These are phyloP conservation scores for Paramecium caudatum DNA, from an alignment of 73 alveolate genomes.

Conservation along the genomic window DNA sequence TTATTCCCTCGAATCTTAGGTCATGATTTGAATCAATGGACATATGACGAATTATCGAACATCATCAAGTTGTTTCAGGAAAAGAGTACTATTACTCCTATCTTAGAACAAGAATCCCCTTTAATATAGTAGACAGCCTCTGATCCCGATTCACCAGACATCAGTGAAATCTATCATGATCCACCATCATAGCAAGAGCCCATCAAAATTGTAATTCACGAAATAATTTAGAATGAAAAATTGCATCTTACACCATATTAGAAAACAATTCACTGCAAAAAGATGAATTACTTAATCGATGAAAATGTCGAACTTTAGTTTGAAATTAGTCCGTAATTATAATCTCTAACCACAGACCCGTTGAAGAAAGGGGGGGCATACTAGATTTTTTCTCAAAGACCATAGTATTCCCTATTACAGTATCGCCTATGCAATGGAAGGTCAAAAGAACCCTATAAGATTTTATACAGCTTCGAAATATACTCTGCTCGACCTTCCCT, in stretches of 20 bases:
- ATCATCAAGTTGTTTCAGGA: neutral
- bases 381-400: neutral
- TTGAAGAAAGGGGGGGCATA: constrained; percentile 56
- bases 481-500: neutral
- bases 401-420: constrained; percentile 11
- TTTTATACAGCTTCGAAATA: neutral
- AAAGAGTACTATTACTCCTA: neutral
- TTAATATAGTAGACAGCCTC: neutral
- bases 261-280: constrained; percentile 14
- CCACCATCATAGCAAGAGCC: too few species aligned
- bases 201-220: neutral
- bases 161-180: too few species aligned
- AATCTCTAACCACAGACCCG: neutral
- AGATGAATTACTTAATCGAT: neutral
- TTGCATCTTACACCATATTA: neutral
- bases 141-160: neutral
- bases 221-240: neutral
- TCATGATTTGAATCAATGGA: neutral
- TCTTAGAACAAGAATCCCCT: neutral
- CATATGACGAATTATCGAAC: neutral
- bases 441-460: constrained; percentile 29
- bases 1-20: neutral
- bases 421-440: constrained; percentile 30
- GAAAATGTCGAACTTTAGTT: constrained; percentile 4
- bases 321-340: neutral